Evolutionary conservation across 2,329 filamentous ascomycete species (phyloP), one percentile per base, ranked within the genome.

Genomic region (Pezicula neosporulosa): DNA sequence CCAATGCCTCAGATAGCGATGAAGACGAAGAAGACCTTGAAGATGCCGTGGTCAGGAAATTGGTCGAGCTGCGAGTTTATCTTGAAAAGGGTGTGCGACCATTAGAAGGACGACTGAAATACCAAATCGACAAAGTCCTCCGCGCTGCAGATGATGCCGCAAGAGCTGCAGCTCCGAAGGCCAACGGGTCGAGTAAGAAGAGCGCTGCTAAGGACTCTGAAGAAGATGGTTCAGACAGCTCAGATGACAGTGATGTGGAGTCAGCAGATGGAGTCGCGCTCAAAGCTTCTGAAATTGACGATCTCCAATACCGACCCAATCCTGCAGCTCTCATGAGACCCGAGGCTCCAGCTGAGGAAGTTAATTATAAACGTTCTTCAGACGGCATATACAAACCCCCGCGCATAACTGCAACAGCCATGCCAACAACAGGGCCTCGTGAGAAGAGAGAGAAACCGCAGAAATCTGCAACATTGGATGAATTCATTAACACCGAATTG

Each of bases 51-150:
- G 86, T 94, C 2, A 86, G 86, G 60, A 96, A 96, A 66, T 78
- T 99, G n/a, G 84, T 92, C 16, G 91, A 96, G 69, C 76, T 97
- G 48, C 83, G 93, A n/a, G 77, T 97, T 1, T 97, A 95, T 67
- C 77, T 99, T 1, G 95, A 99, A 65, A 91, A 91, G 66, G 95
- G 94, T 58, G 89, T 96, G 3, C 84, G 89, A 15, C 94, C 94
- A 0, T 73, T 97, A 15, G 95, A 99, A 71, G 87, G 87, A 59
- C 89, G 92, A 62, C 73, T 99, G 55, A 93, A 91, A 59, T 99
- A 97, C 71, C 92, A 97, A 67, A 90, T 99, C 63, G 93, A 97
- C 70, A 94, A 96, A 66, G 91, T 97, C 24, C 77, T 99, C 18
- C 87, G 90, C 56, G 89, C 90, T 0, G 91, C 91, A 35, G 56